phyloP scores from a whole-genome alignment of 2,329 filamentous ascomycete species.

The Seiridium cupressi region DNA sequence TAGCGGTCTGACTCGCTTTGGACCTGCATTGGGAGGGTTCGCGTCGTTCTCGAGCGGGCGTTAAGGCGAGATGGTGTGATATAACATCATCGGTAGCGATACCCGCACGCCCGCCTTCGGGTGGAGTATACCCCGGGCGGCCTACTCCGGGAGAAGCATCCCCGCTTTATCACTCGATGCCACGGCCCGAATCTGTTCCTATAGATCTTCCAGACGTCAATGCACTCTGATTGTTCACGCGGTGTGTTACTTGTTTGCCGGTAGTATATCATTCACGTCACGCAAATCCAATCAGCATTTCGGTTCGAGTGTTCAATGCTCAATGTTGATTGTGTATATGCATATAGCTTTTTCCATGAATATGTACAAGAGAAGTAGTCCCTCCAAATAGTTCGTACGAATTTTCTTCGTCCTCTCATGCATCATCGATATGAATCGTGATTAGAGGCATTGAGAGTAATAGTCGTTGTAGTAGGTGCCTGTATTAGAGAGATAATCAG shows the following conservation, averaged over 20 bases:
- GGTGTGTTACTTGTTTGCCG: too few species aligned
- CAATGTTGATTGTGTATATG: background rate
- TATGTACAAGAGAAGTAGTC: background rate
- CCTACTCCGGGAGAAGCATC: background rate
- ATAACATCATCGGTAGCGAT: conserved; percentile 25
- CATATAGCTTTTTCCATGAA: background rate
- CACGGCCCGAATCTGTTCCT: background rate
- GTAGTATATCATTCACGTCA: background rate
- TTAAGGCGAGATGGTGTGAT: background rate
- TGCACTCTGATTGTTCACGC: too few species aligned
- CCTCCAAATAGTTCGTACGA: too few species aligned
- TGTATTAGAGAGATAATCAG: background rate
- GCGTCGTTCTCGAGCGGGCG: too few species aligned
- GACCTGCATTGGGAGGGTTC: too few species aligned
- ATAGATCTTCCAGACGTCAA: too few species aligned
- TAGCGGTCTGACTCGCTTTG: too few species aligned
- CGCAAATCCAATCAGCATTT: background rate
- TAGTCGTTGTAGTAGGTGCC: conserved; percentile 7
- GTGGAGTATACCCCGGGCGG: background rate
- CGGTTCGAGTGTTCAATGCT: background rate
- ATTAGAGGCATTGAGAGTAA: conserved; percentile 8
- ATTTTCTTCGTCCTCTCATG: too few species aligned
- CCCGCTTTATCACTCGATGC: background rate
- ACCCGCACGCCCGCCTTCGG: conserved; percentile 39
- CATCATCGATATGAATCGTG: background rate